Conservation (phyloP, 352 stramenopile species). For the Peronospora farinosa region DNA sequence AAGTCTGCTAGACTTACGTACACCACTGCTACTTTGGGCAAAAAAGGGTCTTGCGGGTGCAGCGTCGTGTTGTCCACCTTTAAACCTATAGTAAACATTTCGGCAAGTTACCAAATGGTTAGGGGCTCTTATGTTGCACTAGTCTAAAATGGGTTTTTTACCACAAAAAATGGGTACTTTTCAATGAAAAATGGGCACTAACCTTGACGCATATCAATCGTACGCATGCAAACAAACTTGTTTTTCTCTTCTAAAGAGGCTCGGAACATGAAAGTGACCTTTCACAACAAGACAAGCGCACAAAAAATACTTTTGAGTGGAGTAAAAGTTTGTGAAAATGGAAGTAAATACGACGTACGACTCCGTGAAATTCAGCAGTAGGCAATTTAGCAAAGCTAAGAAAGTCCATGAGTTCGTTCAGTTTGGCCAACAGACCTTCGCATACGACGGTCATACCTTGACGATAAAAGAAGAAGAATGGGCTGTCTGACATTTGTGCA, state of each 20-base stretch:
- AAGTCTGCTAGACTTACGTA: slow-evolving; percentile 75
- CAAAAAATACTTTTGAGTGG: not conserved
- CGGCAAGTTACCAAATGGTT: not conserved
- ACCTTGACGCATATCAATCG: slow-evolving; percentile 72
- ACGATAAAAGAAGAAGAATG: too few relatives aligned
- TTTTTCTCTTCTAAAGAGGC: slow-evolving; percentile 33
- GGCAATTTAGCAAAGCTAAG: slow-evolving; percentile 53
- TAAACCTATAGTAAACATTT: slow-evolving; percentile 27
- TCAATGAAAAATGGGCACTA: not conserved
- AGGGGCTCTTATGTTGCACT: not conserved
- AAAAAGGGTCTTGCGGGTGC: slow-evolving; percentile 43
- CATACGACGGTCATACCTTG: slow-evolving; percentile 32
- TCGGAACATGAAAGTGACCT: slow-evolving; percentile 83
- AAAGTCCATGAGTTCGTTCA: slow-evolving; percentile 84
- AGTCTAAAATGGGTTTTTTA: not conserved
- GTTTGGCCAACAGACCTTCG: slow-evolving; percentile 65
- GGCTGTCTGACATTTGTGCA: too few relatives aligned
- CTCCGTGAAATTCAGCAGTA: slow-evolving; percentile 45
- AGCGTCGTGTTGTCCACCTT: slow-evolving; percentile 47
- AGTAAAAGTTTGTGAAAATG: slow-evolving; percentile 1
- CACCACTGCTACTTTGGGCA: slow-evolving; percentile 59
- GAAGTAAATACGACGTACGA: slow-evolving; percentile 27
- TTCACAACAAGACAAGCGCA: not conserved
- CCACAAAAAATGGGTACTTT: not conserved
- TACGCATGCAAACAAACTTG: slow-evolving; percentile 61